A percentile compares a stretch with the other conserved stretches of the same genome.
Conservation (phyloP, 495 filamentous ascomycete species). For the Penicillium maclennaniae region DNA sequence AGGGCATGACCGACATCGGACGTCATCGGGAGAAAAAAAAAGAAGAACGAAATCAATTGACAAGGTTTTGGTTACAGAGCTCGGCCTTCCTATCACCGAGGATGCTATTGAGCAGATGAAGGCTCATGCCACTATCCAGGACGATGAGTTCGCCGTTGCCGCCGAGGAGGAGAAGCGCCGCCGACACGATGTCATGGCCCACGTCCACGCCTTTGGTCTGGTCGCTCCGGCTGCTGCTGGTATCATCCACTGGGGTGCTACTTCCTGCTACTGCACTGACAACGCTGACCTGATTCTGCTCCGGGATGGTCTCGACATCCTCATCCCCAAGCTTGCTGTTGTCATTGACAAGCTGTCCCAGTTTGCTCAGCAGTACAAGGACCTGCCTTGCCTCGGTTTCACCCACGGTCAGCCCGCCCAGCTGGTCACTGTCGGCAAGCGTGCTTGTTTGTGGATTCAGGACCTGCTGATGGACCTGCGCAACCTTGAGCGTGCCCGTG, state of each 20-base stretch:
- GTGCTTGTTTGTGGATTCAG: slow-evolving; percentile 77
- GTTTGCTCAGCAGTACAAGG: slow-evolving; percentile 78
- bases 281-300: slow-evolving; percentile 88
- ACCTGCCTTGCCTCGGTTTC: slow-evolving; percentile 61
- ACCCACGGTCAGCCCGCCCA: slow-evolving; percentile 84
- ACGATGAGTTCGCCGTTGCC: slow-evolving; percentile 74
- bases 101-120: slow-evolving; percentile 75
- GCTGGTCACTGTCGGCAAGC: slow-evolving; percentile 75
- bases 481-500: slow-evolving; percentile 70
- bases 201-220: slow-evolving; percentile 70
- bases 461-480: slow-evolving; percentile 84
- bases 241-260: slow-evolving; percentile 80
- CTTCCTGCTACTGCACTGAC: slow-evolving; percentile 68
- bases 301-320: slow-evolving; percentile 66
- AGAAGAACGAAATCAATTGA: slow-evolving; percentile 17
- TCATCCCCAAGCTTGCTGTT: slow-evolving; percentile 81
- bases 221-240: slow-evolving; percentile 78
- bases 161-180: slow-evolving; percentile 75
- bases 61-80: slow-evolving; percentile 35
- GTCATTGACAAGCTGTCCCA: slow-evolving; percentile 74
- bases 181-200: slow-evolving; percentile 67
- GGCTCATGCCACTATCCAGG: slow-evolving; percentile 64
- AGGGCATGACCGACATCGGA: slow-evolving; percentile 14
- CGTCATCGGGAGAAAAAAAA: slow-evolving; percentile 4
- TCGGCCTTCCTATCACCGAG: slow-evolving; percentile 56